Base-by-base conservation (phyloP, 306 rosid genomes). In the Hippophae gyantsensis region DNA sequence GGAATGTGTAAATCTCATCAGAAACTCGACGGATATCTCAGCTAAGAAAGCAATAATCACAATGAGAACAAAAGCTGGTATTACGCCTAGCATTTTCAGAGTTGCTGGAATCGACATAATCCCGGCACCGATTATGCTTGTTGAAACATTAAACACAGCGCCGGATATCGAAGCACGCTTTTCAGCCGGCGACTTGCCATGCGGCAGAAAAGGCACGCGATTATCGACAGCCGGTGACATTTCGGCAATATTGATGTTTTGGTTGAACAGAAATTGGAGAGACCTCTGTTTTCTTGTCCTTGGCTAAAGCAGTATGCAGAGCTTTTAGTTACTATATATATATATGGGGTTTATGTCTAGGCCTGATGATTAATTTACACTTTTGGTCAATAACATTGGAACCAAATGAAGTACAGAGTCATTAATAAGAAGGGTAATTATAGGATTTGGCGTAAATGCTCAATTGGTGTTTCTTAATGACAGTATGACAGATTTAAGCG, bases 51-150 rank as follows among this genome's bases (percentile, higher is more conserved):
- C 98, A 6, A 92, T 71, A 4, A 80, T 61, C 11, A 83, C 62
- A 54, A 92, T 81, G 45, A 83, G 77, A 13, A 56, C 27, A 12
- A 83, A 43, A 5, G 83, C 89, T 0, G 98, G 96, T 56, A 87
- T 51, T 10, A 85, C 82, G 2, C 98, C 98, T 2, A 92, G 79
- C 58, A 92, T 92, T 72, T 81, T 87, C 3, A 92, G 69, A 14
- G 92, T 81, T 10, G 89, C 89, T 52, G 98, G 98, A 8, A 92
- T 79, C n/a, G 98, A 92, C 98, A 87, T 92, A 43, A 92, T 92
- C 38, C 98, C 96, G 9, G 93, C 92, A 9, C 98, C 98, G 7
- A 92, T 67, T 11, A 87, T 83, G 79, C 78, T 92, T 2, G 87
- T 87, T 5, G 96, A 82, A 9, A 92, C 83, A 42, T 92, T 92